These are phyloP conservation scores for Stereum hirsutum DNA, from an alignment of 1,284 basidiomycete species.

Conservation along the genomic window DNA sequence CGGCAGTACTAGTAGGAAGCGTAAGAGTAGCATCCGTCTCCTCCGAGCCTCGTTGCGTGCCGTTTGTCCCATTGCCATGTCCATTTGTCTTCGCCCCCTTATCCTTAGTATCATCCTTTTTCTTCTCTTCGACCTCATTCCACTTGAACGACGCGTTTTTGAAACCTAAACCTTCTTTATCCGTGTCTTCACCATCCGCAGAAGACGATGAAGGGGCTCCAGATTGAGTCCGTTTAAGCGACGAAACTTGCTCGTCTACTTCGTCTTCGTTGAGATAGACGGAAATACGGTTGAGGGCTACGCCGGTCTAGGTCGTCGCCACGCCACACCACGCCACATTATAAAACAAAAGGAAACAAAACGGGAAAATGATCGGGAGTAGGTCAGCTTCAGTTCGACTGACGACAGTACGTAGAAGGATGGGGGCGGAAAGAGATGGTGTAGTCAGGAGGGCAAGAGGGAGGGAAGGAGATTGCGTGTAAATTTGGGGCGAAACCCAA, in stretches of 20 bases:
- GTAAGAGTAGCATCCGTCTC: too few species aligned
- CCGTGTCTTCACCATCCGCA: too few species aligned
- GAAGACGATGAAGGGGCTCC: conserved; percentile 10
- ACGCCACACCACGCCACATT: too few species aligned
- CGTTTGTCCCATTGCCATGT: conserved; percentile 14
- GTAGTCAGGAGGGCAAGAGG: too few species aligned
- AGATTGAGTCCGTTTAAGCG: conserved; percentile 22
- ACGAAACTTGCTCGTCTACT: conserved; percentile 29
- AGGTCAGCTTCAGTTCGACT: not conserved
- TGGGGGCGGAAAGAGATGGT: too few species aligned
- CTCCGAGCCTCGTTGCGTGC: conserved; percentile 6
- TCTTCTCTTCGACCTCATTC: conserved; percentile 49
- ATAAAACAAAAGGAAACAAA: conserved; percentile 12
- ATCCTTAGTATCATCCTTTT: conserved; percentile 14
- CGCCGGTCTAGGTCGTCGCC: conserved; percentile 58
- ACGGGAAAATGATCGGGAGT: conserved; percentile 10
- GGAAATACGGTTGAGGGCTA: conserved; percentile 75
- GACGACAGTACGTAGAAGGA: too few species aligned
- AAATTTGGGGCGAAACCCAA: too few species aligned
- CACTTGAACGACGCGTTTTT: conserved; percentile 61
- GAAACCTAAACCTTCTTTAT: conserved; percentile 50
- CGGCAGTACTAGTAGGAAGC: too few species aligned
- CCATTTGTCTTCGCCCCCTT: conserved; percentile 1
- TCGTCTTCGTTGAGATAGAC: conserved; percentile 81
- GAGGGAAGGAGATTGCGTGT: too few species aligned